These are phyloP conservation scores for Amylocystis lapponica DNA, from an alignment of 768 basidiomycete genomes.

Conservation along the genomic window DNA sequence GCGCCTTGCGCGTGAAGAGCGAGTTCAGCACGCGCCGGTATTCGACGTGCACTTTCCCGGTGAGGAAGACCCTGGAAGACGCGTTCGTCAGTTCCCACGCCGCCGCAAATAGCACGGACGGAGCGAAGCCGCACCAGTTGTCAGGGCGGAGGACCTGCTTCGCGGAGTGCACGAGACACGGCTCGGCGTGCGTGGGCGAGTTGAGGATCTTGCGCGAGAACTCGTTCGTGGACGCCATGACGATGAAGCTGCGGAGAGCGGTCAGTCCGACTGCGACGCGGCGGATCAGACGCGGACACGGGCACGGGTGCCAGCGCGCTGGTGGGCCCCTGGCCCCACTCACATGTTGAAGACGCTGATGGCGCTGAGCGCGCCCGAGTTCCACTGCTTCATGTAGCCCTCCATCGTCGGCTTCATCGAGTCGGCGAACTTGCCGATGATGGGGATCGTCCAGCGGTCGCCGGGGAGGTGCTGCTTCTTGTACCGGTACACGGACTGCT, in stretches of 20 bases:
- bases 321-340: too few relatives aligned
- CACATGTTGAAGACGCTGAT: slow-evolving; percentile 98
- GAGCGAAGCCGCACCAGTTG: slow-evolving; percentile 72
- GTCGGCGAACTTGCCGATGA: slow-evolving; percentile 95
- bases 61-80: slow-evolving; percentile 84
- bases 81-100: slow-evolving; percentile 1
- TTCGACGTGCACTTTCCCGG: slow-evolving; percentile 87
- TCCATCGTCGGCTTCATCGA: slow-evolving; percentile 90
- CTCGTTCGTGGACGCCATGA: slow-evolving; percentile 94
- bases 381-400: slow-evolving; percentile 89
- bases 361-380: slow-evolving; percentile 80
- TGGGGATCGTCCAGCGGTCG: slow-evolving; percentile 87
- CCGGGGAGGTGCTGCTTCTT: slow-evolving; percentile 91
- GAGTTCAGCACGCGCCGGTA: slow-evolving; percentile 88
- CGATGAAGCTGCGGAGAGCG: slow-evolving; percentile 81
- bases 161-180: slow-evolving; percentile 89
- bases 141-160: slow-evolving; percentile 80
- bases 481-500: slow-evolving; percentile 82
- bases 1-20: slow-evolving; percentile 91
- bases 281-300: slow-evolving; percentile 4
- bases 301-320: background rate
- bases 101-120: too few relatives aligned
- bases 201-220: slow-evolving; percentile 94
- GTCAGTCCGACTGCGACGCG: background rate
- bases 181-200: slow-evolving; percentile 88